Base-by-base conservation (phyloP, 805 yeast genomes). In the Kodamaea lidongshanica region DNA sequence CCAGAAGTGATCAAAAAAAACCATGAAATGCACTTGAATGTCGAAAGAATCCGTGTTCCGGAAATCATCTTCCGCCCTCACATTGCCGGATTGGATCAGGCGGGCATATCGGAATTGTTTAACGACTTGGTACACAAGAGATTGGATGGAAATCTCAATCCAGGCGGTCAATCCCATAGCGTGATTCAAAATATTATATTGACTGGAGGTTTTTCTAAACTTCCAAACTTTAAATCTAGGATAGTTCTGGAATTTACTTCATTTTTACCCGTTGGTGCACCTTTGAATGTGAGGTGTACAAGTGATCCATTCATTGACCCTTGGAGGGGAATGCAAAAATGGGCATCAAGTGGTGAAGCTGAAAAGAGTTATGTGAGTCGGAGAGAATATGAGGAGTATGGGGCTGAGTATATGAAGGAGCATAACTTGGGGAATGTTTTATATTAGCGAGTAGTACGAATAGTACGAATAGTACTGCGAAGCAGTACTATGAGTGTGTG, bases 81-180 rank as follows among this genome's bases (percentile, higher is more conserved):
- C 6, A 86, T 92, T 39, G 95, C 94, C 0, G 98, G 98, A 13
- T 65, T 87, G 13, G 98, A 92, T 54, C 97, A 88, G 58, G 95
- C 96, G 0, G 97, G 97, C 16, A 67, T 92, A n/a, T 51, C 72
- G 14, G 97, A 92, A 54, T 58, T 87, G 23, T 67, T 78, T 33
- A 80, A 78, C 40, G 81, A 77, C 35, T 65, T 85, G 6, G 48
- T 88, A 5, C 48, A 72, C 23, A 70, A 76, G 27, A 68, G 87
- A 44, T 62, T 77, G 13, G 74, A 74, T 16, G 70, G 74, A 1
- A 70, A 67, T 34, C 77, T 77, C 19, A 61, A 58, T 24, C 59
- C 70, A 1, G 61, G 62, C 4, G 82, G 77, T 5, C 79, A 79
- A 37, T 63, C 70, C 22, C 56, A 67, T 13, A 60, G 67, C 16